Conservation (phyloP, 768 basidiomycete genomes). For the Mycena leptocephala region DNA sequence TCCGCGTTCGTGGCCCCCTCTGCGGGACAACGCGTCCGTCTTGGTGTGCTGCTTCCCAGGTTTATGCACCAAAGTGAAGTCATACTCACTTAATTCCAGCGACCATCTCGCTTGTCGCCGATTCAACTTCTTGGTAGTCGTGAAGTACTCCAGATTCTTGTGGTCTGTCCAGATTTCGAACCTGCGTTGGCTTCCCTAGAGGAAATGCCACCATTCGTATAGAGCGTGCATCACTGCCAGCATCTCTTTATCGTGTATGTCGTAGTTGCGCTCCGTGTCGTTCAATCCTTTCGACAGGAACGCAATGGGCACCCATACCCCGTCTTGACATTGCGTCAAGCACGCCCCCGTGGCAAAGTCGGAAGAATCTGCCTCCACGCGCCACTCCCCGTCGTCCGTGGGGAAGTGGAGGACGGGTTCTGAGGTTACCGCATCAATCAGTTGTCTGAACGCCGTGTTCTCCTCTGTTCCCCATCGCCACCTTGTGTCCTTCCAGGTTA, state of each 20-base stretch:
- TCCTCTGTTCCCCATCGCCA: conserved; percentile 46
- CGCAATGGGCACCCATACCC: conserved; percentile 52
- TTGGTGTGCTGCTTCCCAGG: no score
- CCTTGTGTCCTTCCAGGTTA: conserved; percentile 44
- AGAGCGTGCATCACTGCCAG: neutral
- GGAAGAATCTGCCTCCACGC: conserved; percentile 39
- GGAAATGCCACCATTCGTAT: neutral
- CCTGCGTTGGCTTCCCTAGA: no score
- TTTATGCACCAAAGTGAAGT: no score
- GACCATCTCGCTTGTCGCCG: no score
- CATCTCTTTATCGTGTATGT: neutral
- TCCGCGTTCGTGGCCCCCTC: no score
- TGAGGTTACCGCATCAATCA: conserved; percentile 46
- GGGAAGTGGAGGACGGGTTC: conserved; percentile 44
- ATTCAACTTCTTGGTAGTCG: no score
- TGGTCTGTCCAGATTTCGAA: no score
- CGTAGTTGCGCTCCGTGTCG: neutral
- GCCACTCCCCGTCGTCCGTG: conserved; percentile 29
- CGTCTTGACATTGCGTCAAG: conserved; percentile 45
- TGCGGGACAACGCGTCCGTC: no score
- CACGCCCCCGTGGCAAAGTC: conserved; percentile 50
- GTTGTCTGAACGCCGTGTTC: conserved; percentile 43
- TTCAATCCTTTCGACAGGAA: conserved; percentile 44
- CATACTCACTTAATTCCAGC: no score
- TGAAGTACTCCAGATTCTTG: no score